Percentiles rank a stretch among this genome's conserved stretches.
Conservation (phyloP, 345 rosid species). For the Brassica juncea region DNA sequence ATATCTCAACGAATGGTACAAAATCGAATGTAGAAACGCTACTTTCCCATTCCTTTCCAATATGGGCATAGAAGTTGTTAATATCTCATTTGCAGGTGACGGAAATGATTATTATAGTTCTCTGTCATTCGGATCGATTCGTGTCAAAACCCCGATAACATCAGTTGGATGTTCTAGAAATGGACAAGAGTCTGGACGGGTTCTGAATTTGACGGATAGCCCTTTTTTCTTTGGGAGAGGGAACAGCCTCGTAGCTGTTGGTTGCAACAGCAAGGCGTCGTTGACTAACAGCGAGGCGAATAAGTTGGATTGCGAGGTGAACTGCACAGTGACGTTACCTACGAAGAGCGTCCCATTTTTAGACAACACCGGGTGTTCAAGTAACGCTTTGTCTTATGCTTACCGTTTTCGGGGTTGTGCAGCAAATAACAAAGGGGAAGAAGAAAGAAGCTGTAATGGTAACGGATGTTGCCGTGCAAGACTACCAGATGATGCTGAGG, state of each 20-base stretch:
- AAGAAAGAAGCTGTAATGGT: slow-evolving; percentile 35
- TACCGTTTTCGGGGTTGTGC: background rate
- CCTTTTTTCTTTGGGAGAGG: slow-evolving; percentile 11
- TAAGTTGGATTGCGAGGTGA: slow-evolving; percentile 36
- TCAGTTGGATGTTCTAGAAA: slow-evolving; percentile 24
- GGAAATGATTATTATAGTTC: background rate
- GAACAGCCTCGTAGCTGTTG: slow-evolving; percentile 42
- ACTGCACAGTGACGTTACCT: slow-evolving; percentile 20
- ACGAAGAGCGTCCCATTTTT: slow-evolving; percentile 7
- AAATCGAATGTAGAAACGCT: slow-evolving; percentile 20
- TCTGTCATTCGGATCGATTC: background rate
- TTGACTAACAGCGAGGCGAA: background rate
- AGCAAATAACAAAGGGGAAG: background rate
- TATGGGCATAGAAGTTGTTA: slow-evolving; percentile 1
- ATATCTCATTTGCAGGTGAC: slow-evolving; percentile 10
- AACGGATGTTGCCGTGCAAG: slow-evolving; percentile 34
- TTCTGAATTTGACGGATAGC: slow-evolving; percentile 3
- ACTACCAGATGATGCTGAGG: background rate
- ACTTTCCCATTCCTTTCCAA: background rate
- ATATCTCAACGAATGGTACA: background rate
- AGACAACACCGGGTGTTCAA: slow-evolving; percentile 13
- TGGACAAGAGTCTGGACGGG: background rate
- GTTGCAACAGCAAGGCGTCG: slow-evolving; percentile 35
- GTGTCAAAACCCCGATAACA: background rate
- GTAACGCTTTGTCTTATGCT: background rate